phyloP scores from a whole-genome alignment of 192 early-diverging fungal genomes.

The Obelidium mucronatum region DNA sequence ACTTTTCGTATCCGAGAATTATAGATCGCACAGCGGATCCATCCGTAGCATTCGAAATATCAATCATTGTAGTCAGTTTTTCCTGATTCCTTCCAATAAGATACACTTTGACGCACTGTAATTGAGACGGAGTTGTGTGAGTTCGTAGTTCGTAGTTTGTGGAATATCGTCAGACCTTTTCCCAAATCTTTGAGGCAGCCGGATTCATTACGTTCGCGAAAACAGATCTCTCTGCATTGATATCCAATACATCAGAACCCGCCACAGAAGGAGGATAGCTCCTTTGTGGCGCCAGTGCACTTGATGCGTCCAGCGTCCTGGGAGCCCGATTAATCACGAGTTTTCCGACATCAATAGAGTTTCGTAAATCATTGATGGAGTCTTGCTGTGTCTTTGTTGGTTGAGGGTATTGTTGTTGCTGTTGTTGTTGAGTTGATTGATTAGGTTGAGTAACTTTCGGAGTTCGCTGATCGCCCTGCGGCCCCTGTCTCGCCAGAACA shows the following conservation, averaged over 20 bases:
- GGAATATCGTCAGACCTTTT: conserved; percentile 7
- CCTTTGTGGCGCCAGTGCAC: neutral
- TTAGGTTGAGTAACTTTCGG: too few species aligned
- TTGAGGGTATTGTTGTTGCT: too few species aligned
- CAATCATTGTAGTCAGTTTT: conserved; percentile 18
- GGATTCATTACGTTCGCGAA: conserved; percentile 34
- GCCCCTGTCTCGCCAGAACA: neutral
- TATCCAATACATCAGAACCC: too few species aligned
- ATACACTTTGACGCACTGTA: conserved; percentile 31
- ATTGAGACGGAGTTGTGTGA: neutral
- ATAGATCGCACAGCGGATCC: conserved; percentile 1
- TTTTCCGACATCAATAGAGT: conserved; percentile 2
- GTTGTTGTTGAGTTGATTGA: too few species aligned
- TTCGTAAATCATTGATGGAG: too few species aligned
- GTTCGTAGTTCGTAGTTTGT: neutral
- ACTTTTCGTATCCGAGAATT: conserved; percentile 7
- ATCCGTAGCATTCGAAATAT: conserved; percentile 14
- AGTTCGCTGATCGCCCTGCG: too few species aligned
- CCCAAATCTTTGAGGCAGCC: conserved; percentile 28
- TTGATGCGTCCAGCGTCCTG: neutral
- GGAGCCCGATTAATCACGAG: conserved; percentile 4
- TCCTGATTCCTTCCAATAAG: conserved; percentile 3
- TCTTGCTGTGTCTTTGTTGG: too few species aligned
- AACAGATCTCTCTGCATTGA: neutral
- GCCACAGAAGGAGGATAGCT: too few species aligned